These are phyloP conservation scores for Nasturtium officinale DNA, from an alignment of 345 rosid species.

Conservation along the genomic window DNA sequence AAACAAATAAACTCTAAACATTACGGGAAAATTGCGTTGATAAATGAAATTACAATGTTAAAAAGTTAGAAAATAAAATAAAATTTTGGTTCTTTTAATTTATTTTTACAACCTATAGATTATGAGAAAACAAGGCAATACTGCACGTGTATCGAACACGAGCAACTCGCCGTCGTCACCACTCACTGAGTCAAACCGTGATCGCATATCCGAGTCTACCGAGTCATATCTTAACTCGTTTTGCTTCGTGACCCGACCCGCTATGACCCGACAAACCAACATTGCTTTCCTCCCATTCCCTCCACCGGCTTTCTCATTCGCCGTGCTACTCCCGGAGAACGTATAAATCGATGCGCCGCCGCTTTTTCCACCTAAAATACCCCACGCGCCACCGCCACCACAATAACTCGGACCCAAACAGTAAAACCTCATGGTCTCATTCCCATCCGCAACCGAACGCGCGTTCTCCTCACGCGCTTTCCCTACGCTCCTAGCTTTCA, in stretches of 20 bases:
- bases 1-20: neutral
- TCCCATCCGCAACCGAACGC: conserved; percentile 89
- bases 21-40: conserved; percentile 46
- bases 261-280: conserved; percentile 90
- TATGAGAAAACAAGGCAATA: conserved; percentile 92
- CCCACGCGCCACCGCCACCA: conserved; percentile 42
- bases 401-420: conserved; percentile 66
- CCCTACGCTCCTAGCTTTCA: conserved; percentile 58
- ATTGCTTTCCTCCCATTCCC: conserved; percentile 88
- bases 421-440: conserved; percentile 94
- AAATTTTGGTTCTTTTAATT: neutral
- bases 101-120: conserved; percentile 76
- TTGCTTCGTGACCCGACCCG: conserved; percentile 76
- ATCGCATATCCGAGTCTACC: conserved; percentile 47
- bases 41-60: conserved; percentile 45
- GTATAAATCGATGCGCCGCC: conserved; percentile 67
- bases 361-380: conserved; percentile 35
- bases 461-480: conserved; percentile 68
- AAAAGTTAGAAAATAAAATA: conserved; percentile 19
- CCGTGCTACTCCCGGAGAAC: conserved; percentile 73
- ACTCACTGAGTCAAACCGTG: conserved; percentile 86
- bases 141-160: conserved; percentile 85
- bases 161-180: conserved; percentile 81
- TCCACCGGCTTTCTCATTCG: conserved; percentile 82
- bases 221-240: conserved; percentile 50